phyloP scores from a whole-genome alignment of 1,284 basidiomycete genomes.

The Trichosporon coremiiforme region DNA sequence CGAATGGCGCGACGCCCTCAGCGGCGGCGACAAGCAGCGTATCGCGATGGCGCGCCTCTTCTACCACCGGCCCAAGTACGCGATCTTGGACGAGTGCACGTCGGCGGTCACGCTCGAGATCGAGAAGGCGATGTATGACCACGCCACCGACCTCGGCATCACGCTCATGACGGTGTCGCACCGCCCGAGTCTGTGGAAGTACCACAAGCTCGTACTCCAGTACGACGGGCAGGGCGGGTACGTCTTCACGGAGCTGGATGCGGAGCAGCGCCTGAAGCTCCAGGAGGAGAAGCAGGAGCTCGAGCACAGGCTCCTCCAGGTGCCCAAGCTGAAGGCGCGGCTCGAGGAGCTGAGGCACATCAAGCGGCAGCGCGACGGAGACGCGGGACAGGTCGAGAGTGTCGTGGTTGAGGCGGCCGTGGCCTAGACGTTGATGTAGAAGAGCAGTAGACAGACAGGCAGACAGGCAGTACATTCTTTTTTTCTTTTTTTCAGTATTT shows the following conservation, averaged over 20 bases:
- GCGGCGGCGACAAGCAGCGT: slow-evolving; percentile 68
- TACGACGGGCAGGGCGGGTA: slow-evolving; percentile 67
- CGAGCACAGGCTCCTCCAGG: slow-evolving; percentile 75
- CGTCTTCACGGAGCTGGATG: slow-evolving; percentile 80
- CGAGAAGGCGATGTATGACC: slow-evolving; percentile 94
- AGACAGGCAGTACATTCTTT: not conserved
- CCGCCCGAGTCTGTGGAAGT: slow-evolving; percentile 90
- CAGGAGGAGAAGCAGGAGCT: slow-evolving; percentile 91
- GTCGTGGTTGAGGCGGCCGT: not conserved
- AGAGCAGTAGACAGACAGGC: not conserved
- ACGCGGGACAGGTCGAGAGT: not conserved
- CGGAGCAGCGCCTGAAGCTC: slow-evolving; percentile 83
- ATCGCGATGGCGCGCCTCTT: slow-evolving; percentile 97
- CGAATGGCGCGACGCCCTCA: slow-evolving; percentile 92
- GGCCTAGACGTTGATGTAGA: not conserved
- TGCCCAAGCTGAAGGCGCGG: slow-evolving; percentile 79
- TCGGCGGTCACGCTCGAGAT: slow-evolving; percentile 89
- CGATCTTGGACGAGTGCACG: slow-evolving; percentile 95
- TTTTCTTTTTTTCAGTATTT: not conserved
- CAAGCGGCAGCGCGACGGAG: slow-evolving; percentile 39
- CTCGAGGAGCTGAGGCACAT: slow-evolving; percentile 68
- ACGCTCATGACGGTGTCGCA: slow-evolving; percentile 90
- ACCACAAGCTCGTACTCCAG: slow-evolving; percentile 88
- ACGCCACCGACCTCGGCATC: slow-evolving; percentile 81
- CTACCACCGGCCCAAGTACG: slow-evolving; percentile 96